Percentiles rank a stretch among this genome's conserved stretches.
Evolutionary conservation across 1,139 yeast species (phyloP).

Genomic region (Yamadazyma buinensis): DNA sequence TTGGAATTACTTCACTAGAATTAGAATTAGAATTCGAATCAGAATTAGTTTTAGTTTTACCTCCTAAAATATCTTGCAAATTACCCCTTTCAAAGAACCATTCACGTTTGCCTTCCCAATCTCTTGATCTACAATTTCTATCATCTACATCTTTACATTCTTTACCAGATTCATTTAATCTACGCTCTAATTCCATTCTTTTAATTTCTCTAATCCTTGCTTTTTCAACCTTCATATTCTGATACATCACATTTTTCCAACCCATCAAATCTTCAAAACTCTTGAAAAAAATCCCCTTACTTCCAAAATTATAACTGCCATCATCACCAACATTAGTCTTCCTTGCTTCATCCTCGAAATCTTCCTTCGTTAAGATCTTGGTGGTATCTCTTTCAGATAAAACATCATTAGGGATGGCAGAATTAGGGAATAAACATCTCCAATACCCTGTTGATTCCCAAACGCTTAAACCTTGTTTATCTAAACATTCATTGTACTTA

Average conservation of each 20-base stretch:
- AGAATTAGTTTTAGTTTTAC: too few relatives aligned
- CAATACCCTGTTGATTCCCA: constrained; percentile 84
- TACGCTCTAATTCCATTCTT: neutral
- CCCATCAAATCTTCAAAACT: constrained; percentile 62
- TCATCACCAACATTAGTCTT: constrained; percentile 10
- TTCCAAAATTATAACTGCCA: constrained; percentile 33
- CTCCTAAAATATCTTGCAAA: neutral
- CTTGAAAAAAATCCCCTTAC: constrained; percentile 45
- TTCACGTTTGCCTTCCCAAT: neutral
- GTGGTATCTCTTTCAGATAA: constrained; percentile 25
- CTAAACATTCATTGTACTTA: constrained; percentile 60
- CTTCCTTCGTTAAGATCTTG: constrained; percentile 50
- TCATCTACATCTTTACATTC: neutral
- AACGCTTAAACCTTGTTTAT: constrained; percentile 60
- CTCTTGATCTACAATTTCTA: neutral
- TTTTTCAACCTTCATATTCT: constrained; percentile 31
- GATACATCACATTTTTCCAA: constrained; percentile 61
- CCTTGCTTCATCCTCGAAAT: constrained; percentile 26
- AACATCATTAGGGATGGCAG: constrained; percentile 35
- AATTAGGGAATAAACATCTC: constrained; percentile 79
- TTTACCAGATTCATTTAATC: neutral
- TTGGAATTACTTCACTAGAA: neutral
- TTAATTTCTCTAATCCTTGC: constrained; percentile 4
- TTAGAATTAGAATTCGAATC: neutral
- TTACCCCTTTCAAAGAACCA: neutral